Evolutionary conservation across 371 early-diverging fungal genomes (phyloP).

Genomic region (Rozella allomycis): DNA sequence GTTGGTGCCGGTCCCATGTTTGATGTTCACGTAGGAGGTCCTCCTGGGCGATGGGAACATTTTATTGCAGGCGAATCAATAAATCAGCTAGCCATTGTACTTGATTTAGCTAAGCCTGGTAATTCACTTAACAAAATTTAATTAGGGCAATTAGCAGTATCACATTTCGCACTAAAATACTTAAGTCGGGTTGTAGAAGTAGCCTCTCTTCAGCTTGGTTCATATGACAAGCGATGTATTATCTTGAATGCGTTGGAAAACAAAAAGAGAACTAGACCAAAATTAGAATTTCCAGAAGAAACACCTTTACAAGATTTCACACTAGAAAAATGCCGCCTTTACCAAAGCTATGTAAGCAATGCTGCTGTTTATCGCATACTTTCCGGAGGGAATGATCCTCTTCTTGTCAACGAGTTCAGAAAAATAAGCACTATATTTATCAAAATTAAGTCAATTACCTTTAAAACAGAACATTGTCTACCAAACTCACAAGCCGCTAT

Average conservation of each 20-base stretch:
- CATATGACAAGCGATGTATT: conserved; percentile 23
- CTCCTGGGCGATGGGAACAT: conserved; percentile 24
- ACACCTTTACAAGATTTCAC: conserved; percentile 5
- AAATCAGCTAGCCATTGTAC: conserved; percentile 17
- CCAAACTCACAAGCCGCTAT: conserved; percentile 17
- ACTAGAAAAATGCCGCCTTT: conserved; percentile 12
- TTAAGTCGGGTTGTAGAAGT: conserved; percentile 13
- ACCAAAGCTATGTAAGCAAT: conserved; percentile 3
- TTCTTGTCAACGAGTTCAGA: conserved; percentile 16
- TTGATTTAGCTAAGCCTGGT: conserved; percentile 28
- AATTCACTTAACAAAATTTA: background rate
- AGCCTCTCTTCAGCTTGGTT: conserved; percentile 10
- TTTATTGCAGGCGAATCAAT: conserved; percentile 29
- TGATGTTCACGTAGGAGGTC: conserved; percentile 28
- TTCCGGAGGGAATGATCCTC: conserved; percentile 10
- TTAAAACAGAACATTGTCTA: conserved; percentile 8
- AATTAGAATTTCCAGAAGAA: conserved; percentile 4
- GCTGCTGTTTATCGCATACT: conserved; percentile 13
- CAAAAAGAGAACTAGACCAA: conserved; percentile 4
- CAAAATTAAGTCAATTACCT: conserved; percentile 7
- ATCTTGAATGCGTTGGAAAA: conserved; percentile 15
- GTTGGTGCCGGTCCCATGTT: conserved; percentile 24
- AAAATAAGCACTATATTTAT: conserved; percentile 31
- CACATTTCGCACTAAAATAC: conserved; percentile 17
- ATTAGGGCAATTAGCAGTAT: conserved; percentile 19